phyloP scores from a whole-genome alignment of 768 basidiomycete genomes.

The Mrakia blollopis region DNA sequence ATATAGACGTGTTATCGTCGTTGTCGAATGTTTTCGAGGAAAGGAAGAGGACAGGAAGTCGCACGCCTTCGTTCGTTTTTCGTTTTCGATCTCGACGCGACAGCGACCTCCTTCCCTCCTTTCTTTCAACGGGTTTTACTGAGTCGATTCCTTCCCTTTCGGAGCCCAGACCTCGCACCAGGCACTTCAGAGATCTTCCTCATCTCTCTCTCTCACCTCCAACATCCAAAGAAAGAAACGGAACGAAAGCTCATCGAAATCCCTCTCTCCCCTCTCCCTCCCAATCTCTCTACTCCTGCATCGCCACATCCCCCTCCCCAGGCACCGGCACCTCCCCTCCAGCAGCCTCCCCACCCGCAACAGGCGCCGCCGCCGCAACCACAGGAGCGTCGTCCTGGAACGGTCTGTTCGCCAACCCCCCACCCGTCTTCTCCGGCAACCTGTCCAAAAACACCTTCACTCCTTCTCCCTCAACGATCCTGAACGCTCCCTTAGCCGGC shows the following conservation, averaged over 20 bases:
- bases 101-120: no score
- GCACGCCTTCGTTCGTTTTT: no score
- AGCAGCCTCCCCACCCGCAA: slow-evolving; percentile 46
- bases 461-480: slow-evolving; percentile 77
- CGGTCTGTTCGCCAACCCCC: slow-evolving; percentile 40
- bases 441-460: slow-evolving; percentile 68
- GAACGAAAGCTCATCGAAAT: background rate
- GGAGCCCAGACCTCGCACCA: no score
- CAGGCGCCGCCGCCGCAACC: background rate
- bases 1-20: no score
- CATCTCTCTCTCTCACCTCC: no score
- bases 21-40: no score
- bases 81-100: no score
- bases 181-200: no score
- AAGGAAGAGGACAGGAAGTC: no score
- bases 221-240: background rate
- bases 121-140: no score
- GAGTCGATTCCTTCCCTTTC: no score
- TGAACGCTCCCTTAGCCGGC: slow-evolving; percentile 58
- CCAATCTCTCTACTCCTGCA: slow-evolving; percentile 57
- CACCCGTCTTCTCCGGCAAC: slow-evolving; percentile 61
- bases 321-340: slow-evolving; percentile 49
- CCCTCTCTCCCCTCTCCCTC: background rate
- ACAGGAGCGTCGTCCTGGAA: slow-evolving; percentile 38
- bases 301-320: slow-evolving; percentile 68